Evolutionary conservation across 345 rosid genomes (phyloP).

Genomic region (Melaleuca quinquenervia): DNA sequence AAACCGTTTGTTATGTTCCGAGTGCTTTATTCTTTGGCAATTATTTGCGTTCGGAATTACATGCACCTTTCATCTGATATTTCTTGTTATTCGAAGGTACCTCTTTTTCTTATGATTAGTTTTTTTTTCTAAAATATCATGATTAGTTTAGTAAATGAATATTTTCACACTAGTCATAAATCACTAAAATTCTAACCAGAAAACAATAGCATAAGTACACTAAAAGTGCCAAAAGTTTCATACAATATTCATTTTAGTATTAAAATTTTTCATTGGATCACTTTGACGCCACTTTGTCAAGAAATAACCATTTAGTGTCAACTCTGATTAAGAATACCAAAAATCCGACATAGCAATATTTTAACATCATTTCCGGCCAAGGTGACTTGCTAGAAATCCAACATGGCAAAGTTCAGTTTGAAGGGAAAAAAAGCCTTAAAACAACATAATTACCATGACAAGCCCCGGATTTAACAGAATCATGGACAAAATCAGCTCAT

Average conservation of each 20-base stretch:
- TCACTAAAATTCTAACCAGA: too few species aligned
- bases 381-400: neutral
- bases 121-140: too few species aligned
- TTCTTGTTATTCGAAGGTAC: too few species aligned
- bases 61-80: too few species aligned
- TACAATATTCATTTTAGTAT: neutral
- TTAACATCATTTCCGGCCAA: neutral
- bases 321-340: neutral
- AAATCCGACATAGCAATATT: neutral
- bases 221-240: neutral
- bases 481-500: too few species aligned
- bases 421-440: neutral
- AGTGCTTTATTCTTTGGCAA: too few species aligned
- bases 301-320: neutral
- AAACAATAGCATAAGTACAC: too few species aligned
- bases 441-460: neutral
- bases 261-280: neutral
- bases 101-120: too few species aligned
- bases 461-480: neutral
- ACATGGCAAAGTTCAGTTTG: neutral
- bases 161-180: too few species aligned
- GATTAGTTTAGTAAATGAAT: too few species aligned
- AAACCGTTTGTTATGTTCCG: too few species aligned
- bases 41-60: too few species aligned
- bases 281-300: neutral